Evolutionary conservation across 768 basidiomycete genomes (phyloP).

Genomic region (Boletus huronensis): DNA sequence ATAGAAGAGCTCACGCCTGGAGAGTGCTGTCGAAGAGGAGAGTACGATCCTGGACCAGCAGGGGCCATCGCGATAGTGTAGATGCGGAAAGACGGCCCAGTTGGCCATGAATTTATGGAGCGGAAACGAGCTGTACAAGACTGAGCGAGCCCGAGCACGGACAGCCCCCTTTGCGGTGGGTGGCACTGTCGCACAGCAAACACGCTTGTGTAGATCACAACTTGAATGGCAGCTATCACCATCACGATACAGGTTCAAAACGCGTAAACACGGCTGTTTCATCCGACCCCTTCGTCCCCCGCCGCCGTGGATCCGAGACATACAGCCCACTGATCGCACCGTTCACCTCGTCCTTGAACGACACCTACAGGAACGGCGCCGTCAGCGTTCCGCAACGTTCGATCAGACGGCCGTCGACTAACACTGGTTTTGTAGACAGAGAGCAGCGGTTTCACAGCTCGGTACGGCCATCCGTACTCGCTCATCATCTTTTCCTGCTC

Average conservation of each 20-base stretch:
- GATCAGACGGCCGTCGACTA: slow-evolving; percentile 12
- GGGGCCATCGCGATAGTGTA: slow-evolving; percentile 8
- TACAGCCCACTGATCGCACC: slow-evolving; percentile 12
- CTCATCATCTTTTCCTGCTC: slow-evolving; percentile 46
- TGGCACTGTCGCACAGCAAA: background rate
- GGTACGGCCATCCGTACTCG: slow-evolving; percentile 52
- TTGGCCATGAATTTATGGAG: background rate
- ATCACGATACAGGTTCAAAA: slow-evolving; percentile 23
- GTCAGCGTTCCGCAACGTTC: background rate
- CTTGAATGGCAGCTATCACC: background rate
- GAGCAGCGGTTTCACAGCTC: slow-evolving; percentile 43
- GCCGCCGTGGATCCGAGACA: slow-evolving; percentile 24
- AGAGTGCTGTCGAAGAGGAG: too few relatives aligned
- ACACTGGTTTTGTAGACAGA: slow-evolving; percentile 42
- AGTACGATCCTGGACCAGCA: slow-evolving; percentile 10
- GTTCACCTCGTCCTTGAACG: slow-evolving; percentile 24
- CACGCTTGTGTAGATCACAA: background rate
- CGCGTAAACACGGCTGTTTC: slow-evolving; percentile 5
- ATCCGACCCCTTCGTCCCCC: background rate
- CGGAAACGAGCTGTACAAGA: background rate
- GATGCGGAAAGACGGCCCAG: background rate
- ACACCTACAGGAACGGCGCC: slow-evolving; percentile 1
- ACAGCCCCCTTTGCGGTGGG: background rate
- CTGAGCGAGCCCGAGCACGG: background rate
- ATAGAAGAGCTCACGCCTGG: background rate